phyloP scores from a whole-genome alignment of 495 filamentous ascomycete species.

The Penicillium lividum region DNA sequence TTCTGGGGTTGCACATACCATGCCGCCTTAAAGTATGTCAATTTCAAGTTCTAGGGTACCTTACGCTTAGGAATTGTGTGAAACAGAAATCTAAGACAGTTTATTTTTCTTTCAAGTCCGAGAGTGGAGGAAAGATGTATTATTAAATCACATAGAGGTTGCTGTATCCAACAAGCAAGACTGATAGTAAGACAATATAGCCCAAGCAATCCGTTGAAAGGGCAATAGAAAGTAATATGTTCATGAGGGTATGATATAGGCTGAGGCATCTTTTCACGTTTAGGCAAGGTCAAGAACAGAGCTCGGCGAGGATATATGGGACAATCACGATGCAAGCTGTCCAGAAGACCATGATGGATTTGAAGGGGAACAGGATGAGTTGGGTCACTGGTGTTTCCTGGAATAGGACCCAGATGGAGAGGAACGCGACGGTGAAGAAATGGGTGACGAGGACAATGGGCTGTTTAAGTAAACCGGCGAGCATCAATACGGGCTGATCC shows the following conservation, averaged over 20 bases:
- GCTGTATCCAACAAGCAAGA: background rate
- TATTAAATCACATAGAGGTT: conserved; percentile 23
- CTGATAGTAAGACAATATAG: conserved; percentile 12
- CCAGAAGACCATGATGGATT: conserved; percentile 71
- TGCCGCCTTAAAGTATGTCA: background rate
- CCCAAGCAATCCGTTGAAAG: conserved; percentile 6
- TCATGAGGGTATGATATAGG: conserved; percentile 3
- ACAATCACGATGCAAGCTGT: conserved; percentile 88
- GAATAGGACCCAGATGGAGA: conserved; percentile 80
- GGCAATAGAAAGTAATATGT: conserved; percentile 13
- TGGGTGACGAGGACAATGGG: conserved; percentile 83
- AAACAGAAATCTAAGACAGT: background rate
- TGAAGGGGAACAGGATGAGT: conserved; percentile 59
- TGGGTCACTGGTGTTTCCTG: conserved; percentile 55
- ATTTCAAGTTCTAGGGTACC: background rate
- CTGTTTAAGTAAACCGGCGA: conserved; percentile 79
- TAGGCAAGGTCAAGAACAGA: conserved; percentile 9
- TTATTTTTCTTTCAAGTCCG: background rate
- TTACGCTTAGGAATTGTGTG: background rate
- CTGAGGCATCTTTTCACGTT: background rate
- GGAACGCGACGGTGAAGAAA: conserved; percentile 90
- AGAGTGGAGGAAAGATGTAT: background rate
- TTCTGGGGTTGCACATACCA: background rate
- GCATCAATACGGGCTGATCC: conserved; percentile 74
- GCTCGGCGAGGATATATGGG: conserved; percentile 65